Evolutionary conservation across 2,329 filamentous ascomycete species (phyloP).

Genomic region (Thielaviopsis cerberus): DNA sequence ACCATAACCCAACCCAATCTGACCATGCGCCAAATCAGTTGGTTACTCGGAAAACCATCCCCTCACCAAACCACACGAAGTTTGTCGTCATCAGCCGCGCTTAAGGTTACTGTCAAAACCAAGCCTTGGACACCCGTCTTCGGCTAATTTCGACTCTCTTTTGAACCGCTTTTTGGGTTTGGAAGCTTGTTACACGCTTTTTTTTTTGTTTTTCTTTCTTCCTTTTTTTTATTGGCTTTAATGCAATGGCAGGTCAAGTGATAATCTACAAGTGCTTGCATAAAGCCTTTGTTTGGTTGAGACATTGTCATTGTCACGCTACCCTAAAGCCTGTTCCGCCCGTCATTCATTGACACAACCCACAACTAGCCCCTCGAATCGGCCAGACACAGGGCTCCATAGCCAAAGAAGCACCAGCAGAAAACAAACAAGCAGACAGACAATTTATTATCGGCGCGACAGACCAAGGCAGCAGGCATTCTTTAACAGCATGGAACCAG

Average conservation of each 20-base stretch:
- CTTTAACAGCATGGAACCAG: not conserved
- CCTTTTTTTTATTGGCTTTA: not conserved
- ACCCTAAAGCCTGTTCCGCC: not conserved
- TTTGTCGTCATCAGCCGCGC: not conserved
- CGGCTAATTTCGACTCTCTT: not conserved
- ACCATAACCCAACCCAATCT: not conserved
- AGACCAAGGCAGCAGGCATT: not conserved
- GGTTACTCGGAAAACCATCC: not conserved
- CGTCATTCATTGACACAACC: not conserved
- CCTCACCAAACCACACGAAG: not conserved
- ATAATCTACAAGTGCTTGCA: not conserved
- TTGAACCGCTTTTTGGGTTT: not conserved
- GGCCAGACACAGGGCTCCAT: not conserved
- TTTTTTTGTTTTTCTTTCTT: not conserved
- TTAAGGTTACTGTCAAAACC: not conserved
- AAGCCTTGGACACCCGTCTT: not conserved
- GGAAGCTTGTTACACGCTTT: not conserved
- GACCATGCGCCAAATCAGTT: not conserved
- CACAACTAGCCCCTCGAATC: not conserved
- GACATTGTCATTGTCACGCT: not conserved
- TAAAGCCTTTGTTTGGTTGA: not conserved
- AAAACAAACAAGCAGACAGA: not conserved
- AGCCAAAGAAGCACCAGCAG: not conserved
- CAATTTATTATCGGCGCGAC: not conserved
- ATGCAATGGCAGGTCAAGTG: not conserved